These are phyloP conservation scores for Chaetoceros tenuissimus DNA, from an alignment of 108 stramenopile species.

Conservation along the genomic window DNA sequence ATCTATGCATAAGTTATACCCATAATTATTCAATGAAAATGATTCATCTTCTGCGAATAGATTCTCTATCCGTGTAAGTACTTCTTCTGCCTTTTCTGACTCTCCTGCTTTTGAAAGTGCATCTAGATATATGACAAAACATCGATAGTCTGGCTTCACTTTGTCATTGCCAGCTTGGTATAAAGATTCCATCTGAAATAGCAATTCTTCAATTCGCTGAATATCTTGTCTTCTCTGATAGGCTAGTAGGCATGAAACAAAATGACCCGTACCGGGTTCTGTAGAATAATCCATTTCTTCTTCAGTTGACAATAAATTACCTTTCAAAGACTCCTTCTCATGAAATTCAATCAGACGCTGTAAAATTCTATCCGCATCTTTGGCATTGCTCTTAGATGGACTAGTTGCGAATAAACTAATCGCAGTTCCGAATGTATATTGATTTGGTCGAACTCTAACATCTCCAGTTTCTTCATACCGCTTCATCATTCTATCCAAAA, in stretches of 20 bases:
- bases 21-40: constrained; percentile 1
- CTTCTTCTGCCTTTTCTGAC: not conserved
- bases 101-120: constrained; percentile 4
- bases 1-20: not conserved
- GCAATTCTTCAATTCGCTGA: not conserved
- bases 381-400: not conserved
- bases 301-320: not conserved
- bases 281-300: not conserved
- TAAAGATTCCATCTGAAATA: not conserved
- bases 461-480: not conserved
- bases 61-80: not conserved
- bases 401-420: not conserved
- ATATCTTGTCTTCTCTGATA: not conserved
- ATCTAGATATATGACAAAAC: constrained; percentile 7
- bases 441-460: not conserved
- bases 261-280: not conserved
- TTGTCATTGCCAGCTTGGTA: not conserved
- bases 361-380: constrained; percentile 1
- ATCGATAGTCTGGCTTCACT: not conserved
- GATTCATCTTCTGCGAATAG: not conserved
- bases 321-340: not conserved
- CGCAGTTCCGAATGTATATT: constrained; percentile 3
- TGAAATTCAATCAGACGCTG: not conserved
- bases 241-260: not conserved
- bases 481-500: constrained; percentile 1